Evolutionary conservation across 768 basidiomycete species (phyloP).

Genomic region (Nidularia sp.): DNA sequence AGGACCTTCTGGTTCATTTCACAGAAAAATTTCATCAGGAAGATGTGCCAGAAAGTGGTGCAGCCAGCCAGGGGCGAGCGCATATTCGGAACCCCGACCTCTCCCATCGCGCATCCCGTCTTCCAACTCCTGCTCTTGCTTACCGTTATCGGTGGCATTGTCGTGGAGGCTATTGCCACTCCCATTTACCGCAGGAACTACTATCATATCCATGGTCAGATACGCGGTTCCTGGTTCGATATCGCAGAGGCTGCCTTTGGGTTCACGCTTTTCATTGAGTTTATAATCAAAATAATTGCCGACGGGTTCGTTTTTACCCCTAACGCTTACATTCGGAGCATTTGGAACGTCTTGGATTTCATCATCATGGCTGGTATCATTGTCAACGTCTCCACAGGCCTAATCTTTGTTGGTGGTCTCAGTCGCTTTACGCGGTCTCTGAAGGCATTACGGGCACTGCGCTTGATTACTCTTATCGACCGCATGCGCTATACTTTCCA

Average conservation of each 20-base stretch:
- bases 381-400: constrained; percentile 65
- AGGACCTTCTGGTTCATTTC: constrained; percentile 87
- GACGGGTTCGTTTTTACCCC: constrained; percentile 91
- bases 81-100: constrained; percentile 74
- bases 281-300: constrained; percentile 85
- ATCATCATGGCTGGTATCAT: constrained; percentile 76
- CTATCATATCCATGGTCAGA: constrained; percentile 51
- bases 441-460: constrained; percentile 84
- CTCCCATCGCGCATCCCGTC: constrained; percentile 58
- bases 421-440: constrained; percentile 80
- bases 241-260: constrained; percentile 74
- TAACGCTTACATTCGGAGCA: constrained; percentile 85
- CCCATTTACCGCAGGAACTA: constrained; percentile 79
- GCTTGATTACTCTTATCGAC: constrained; percentile 86
- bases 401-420: constrained; percentile 75
- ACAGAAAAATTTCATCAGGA: constrained; percentile 71
- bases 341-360: constrained; percentile 92
- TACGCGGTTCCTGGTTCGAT: constrained; percentile 84
- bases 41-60: constrained; percentile 78
- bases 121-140: constrained; percentile 74
- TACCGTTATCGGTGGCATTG: constrained; percentile 76
- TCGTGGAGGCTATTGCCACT: constrained; percentile 80
- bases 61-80: constrained; percentile 82
- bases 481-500: constrained; percentile 86
- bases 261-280: constrained; percentile 71